Base-by-base conservation (phyloP, 225 moss, liverwort and hornwort species). In the Ulota crispa region DNA sequence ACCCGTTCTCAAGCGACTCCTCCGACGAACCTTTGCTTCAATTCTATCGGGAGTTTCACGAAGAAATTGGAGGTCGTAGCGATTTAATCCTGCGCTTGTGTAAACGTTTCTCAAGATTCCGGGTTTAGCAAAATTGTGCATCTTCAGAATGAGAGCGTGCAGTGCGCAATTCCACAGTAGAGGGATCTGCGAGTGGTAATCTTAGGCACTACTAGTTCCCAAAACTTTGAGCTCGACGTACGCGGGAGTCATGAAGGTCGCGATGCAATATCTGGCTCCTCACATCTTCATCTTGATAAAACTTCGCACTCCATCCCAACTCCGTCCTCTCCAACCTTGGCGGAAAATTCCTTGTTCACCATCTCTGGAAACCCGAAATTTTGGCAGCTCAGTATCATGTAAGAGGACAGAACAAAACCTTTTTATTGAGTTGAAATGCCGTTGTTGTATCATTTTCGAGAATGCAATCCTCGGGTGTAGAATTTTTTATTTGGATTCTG, bases 251-350 rank as follows among this genome's bases (percentile, higher is more conserved):
- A 91, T 88, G 91, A 88, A 88, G 81, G 76, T 88, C 27, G 86
- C 86, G 64, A 83, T 91, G 88, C 91, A 87, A 59, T 55, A 68
- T 57, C 65, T 90, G 6, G 86, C 85, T 78, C 88, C 88, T 1
- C 91, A 82, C 70, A 66, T 91, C 9, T 85, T 83, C 63, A 73
- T 85, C 60, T 74, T 91, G 53, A 78, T 82, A 2, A 81, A 76
- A 50, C 77, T 71, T 16, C 81, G 81, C 39, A 69, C 70, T 64
- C n/a, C 76, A 19, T 75, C 70, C 52, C 84, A 63, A 27, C 80
- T 75, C 23, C 85, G 81, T 31, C 85, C 83, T 54, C 70, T 82
- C 37, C 81, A 83, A 60, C 60, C 73, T 16, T 83, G 78, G 81
- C 77, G 72, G 60, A 68, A 16, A 14, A n/a, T 56, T 32, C 26